Evolutionary conservation across 768 basidiomycete genomes (phyloP).

Genomic region (Russula brevipes): DNA sequence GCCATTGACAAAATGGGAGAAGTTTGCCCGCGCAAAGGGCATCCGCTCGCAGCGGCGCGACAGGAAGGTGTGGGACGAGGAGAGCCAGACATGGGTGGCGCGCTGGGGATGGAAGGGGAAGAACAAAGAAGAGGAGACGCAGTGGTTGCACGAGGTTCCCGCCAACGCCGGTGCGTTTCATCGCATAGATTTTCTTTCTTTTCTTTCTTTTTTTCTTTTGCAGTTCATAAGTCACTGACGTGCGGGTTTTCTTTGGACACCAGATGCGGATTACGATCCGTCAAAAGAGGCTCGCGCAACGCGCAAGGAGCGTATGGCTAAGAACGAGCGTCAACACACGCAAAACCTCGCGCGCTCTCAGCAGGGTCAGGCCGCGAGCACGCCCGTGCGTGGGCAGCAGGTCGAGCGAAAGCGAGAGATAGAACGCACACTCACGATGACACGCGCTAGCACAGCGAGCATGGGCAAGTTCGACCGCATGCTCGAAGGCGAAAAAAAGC

Average conservation of each 20-base stretch:
- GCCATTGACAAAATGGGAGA: slow-evolving; percentile 93
- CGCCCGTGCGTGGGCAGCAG: slow-evolving; percentile 31
- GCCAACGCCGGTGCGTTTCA: slow-evolving; percentile 66
- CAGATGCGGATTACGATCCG: slow-evolving; percentile 80
- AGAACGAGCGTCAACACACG: slow-evolving; percentile 74
- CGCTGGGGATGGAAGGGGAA: slow-evolving; percentile 88
- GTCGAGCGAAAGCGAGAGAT: slow-evolving; percentile 65
- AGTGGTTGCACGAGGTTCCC: slow-evolving; percentile 92
- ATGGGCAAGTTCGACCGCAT: slow-evolving; percentile 92
- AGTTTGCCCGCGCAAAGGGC: slow-evolving; percentile 90
- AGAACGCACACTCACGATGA: slow-evolving; percentile 68
- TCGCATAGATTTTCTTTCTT: not conserved
- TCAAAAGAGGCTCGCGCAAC: slow-evolving; percentile 66
- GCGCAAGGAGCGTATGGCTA: slow-evolving; percentile 74
- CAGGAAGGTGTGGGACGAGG: slow-evolving; percentile 89
- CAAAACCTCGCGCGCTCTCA: slow-evolving; percentile 66
- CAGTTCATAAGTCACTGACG: not conserved
- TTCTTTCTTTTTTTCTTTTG: not conserved
- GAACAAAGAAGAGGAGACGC: slow-evolving; percentile 79
- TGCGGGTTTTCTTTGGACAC: not conserved
- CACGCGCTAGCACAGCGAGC: slow-evolving; percentile 83
- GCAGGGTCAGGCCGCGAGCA: slow-evolving; percentile 25
- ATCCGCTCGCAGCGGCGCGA: slow-evolving; percentile 77
- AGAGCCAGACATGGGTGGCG: slow-evolving; percentile 86
- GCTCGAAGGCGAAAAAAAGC: slow-evolving; percentile 88